These are phyloP conservation scores for Lizonia empirigonia DNA, from an alignment of 2,329 filamentous ascomycete genomes.

Conservation along the genomic window DNA sequence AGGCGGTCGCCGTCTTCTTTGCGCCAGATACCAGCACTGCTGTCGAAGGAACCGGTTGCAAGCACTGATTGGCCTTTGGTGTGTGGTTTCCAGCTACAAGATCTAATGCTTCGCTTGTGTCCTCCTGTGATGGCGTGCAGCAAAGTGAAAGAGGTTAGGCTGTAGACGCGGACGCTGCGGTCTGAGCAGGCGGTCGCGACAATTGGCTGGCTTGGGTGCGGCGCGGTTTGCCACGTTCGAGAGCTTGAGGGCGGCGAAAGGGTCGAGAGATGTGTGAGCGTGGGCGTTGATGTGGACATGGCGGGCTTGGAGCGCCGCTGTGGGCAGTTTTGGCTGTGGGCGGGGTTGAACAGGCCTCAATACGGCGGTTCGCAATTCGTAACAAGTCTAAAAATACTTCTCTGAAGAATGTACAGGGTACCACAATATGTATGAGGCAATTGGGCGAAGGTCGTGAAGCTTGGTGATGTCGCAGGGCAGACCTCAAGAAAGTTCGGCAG, in stretches of 20 bases:
- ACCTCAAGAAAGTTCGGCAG: slow-evolving; percentile 23
- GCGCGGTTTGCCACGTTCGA: slow-evolving; percentile 83
- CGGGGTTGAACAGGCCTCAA: not conserved
- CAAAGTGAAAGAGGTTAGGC: slow-evolving; percentile 76
- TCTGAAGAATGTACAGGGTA: not conserved
- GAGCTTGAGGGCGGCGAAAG: slow-evolving; percentile 58
- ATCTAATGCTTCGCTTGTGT: slow-evolving; percentile 87
- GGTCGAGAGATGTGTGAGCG: slow-evolving; percentile 55
- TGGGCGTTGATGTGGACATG: slow-evolving; percentile 22
- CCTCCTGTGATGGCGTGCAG: slow-evolving; percentile 83
- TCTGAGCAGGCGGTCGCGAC: slow-evolving; percentile 86
- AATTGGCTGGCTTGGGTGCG: slow-evolving; percentile 85
- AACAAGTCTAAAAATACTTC: not conserved
- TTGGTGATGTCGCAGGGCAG: slow-evolving; percentile 8
- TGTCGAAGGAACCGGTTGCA: slow-evolving; percentile 92
- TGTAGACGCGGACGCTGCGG: slow-evolving; percentile 89
- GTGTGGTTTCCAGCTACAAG: slow-evolving; percentile 84
- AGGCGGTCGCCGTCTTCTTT: slow-evolving; percentile 69
- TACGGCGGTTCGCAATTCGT: not conserved
- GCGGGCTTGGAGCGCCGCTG: slow-evolving; percentile 25
- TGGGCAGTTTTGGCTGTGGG: not conserved
- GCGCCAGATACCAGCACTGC: slow-evolving; percentile 73
- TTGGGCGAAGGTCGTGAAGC: slow-evolving; percentile 1
- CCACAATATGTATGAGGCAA: not conserved
- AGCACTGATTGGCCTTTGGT: slow-evolving; percentile 68